Evolutionary conservation across 2,329 filamentous ascomycete species (phyloP), one percentile per base, ranked within the genome.

Genomic region (Fusarium liriodendri): DNA sequence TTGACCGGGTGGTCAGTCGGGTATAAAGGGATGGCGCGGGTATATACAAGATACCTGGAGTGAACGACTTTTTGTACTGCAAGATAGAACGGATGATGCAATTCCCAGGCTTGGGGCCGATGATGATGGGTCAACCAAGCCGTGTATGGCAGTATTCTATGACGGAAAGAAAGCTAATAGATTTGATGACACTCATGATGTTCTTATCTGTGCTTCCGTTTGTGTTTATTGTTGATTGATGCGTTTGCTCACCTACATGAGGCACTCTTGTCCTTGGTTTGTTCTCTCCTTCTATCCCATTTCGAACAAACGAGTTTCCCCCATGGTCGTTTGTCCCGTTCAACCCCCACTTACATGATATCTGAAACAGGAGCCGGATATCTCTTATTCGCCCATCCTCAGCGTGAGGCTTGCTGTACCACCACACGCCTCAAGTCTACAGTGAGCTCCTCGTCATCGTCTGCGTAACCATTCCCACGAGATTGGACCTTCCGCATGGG

Each of bases 51-150:
- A 76, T 75, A 70, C 72, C 75, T 76, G 72, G 22, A 67, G 58
- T 75, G 62, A 77, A 71, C 76, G 74, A 73, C 70, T 73, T 72
- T 79, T 78, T 81, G 79, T 81, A 80, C 80, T 81, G 81, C 80
- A 78, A 79, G 78, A 77, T 81, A 80, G 79, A 81, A 73, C 71
- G 73, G 74, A 71, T 75, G 78, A 68, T 74, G 69, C 73, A 70
- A 75, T 76, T 75, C 66, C 70, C 66, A 67, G 69, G 76, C 75
- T 76, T 76, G 69, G 55, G 72, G 37, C 69, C 69, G 67, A 72
- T 59, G 66, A 73, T 64, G 68, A 50, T 29, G 45, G 64, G 73
- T 71, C 64, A 35, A 69, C 69, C 69, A 76, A 74, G 77, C 76
- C 60, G 74, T 78, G 74, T 78, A 78, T 69, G 76, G 76, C 75